Percentiles rank a stretch among this genome's conserved stretches.
Conservation (phyloP, 768 basidiomycete species). For the Leccinellum rugosiceps region DNA sequence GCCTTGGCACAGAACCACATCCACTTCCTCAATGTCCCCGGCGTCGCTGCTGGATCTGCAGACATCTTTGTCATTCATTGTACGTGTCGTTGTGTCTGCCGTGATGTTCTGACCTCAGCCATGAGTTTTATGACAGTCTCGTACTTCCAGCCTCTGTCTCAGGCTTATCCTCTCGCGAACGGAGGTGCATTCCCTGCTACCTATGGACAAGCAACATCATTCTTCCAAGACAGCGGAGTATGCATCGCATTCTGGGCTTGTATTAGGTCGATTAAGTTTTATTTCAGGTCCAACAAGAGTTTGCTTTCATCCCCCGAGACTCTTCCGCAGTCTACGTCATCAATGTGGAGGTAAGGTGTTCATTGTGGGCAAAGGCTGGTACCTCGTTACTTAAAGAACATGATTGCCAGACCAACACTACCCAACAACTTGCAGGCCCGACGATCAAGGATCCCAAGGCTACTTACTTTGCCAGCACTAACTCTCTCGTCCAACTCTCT, state of each 20-base stretch:
- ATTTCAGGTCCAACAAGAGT: slow-evolving; percentile 61
- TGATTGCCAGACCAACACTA: slow-evolving; percentile 53
- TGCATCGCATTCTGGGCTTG: slow-evolving; percentile 14
- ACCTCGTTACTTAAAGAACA: slow-evolving; percentile 3
- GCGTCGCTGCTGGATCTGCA: slow-evolving; percentile 61
- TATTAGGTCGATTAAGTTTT: background rate
- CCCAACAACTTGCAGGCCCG: slow-evolving; percentile 58
- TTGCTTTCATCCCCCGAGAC: slow-evolving; percentile 77
- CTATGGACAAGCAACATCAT: slow-evolving; percentile 66
- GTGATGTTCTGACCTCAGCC: background rate
- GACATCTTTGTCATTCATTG: slow-evolving; percentile 89
- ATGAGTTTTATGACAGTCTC: slow-evolving; percentile 46
- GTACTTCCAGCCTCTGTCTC: slow-evolving; percentile 71
- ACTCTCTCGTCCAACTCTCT: slow-evolving; percentile 65
- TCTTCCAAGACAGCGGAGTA: slow-evolving; percentile 58
- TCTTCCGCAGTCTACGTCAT: slow-evolving; percentile 69
- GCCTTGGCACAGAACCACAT: slow-evolving; percentile 86
- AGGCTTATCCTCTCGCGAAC: slow-evolving; percentile 48
- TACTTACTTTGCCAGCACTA: slow-evolving; percentile 60
- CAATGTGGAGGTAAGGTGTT: slow-evolving; percentile 54
- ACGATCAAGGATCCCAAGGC: slow-evolving; percentile 54
- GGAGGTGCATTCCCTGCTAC: slow-evolving; percentile 61
- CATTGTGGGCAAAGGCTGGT: background rate
- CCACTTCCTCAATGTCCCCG: slow-evolving; percentile 75
- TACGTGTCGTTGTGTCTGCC: slow-evolving; percentile 33